Evolutionary conservation across 164 flowering plant genomes (phyloP).

Genomic region (Chloranthus sessilifolius): DNA sequence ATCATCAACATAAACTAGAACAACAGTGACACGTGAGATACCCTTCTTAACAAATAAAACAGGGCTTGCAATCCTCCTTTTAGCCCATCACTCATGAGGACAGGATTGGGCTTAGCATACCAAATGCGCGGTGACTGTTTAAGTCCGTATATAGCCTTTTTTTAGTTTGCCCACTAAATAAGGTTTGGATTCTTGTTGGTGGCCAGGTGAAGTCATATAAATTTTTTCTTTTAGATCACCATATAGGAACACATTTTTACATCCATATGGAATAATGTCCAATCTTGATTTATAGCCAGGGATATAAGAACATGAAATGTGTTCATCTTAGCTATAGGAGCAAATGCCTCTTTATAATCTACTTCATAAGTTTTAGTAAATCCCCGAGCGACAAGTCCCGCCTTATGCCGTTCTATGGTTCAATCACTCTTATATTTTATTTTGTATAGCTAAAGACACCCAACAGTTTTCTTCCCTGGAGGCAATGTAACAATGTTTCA

Average conservation of each 20-base stretch:
- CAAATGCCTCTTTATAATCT: slow-evolving; percentile 3
- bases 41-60: background rate
- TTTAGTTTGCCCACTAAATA: background rate
- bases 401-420: slow-evolving; percentile 1
- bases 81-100: background rate
- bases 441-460: background rate
- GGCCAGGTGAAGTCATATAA: slow-evolving; percentile 1
- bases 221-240: slow-evolving; percentile 2
- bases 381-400: slow-evolving; percentile 2
- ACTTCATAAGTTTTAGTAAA: background rate
- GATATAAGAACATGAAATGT: background rate
- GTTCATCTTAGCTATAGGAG: background rate
- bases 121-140: background rate
- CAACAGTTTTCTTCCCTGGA: background rate
- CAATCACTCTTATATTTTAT: slow-evolving; percentile 3
- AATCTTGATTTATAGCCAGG: background rate
- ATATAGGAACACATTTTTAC: slow-evolving; percentile 6
- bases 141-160: background rate
- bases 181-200: background rate
- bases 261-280: slow-evolving; percentile 1
- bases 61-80: background rate
- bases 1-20: background rate
- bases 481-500: background rate
- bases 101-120: background rate
- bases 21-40: background rate